Base-by-base conservation (phyloP, 371 early-diverging fungal genomes). In the Syncephalastrum contaminatum region DNA sequence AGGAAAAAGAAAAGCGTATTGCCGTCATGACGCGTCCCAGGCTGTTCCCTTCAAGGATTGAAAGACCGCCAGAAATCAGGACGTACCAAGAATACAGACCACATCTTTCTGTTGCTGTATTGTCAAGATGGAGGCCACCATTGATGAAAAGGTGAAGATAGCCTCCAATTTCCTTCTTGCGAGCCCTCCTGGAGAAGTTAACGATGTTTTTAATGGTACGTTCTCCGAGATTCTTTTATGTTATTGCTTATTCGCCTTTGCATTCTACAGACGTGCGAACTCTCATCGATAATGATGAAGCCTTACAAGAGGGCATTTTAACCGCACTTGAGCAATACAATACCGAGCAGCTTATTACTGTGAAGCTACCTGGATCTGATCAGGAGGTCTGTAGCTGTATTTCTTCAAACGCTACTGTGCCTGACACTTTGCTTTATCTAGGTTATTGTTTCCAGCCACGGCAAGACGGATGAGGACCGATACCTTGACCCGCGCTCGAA, bases 121-220 rank as follows among this genome's bases (percentile, higher is more conserved):
- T 48, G 22, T n/a, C 21, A n/a, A 14, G n/a, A 55, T 55, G 56
- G 58, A 52, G 25, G 41, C 59, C 20, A 57, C 70, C 25, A 57
- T 65, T 25, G 83, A 86, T 54, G 86, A 88, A 53, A 88, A 85
- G 63, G 78, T 95, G 27, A 77, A 86, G 52, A 91, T 92, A 58
- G 93, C 90, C 20, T 78, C 88, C n/a, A 70, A 77, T 21, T 92
- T 98, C 58, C 73, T 98, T 24, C 73, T 88, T 48, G 84, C 87
- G 27, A 88, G 91, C 50, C 98, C 98, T 19, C 98, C 98, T 7
- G 98, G 98, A 44, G 96, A 96, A 82, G 85, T 96, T n/a, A 89
- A 90, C 68, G 95, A 96, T 68, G 95, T 98, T 15, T 92, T 92
- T 63, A 93, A 93, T 59, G 96, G 96, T 94, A 82, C 54, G 36